phyloP scores from a whole-genome alignment of 371 early-diverging fungal species.

The Dichotomocladium elegans region DNA sequence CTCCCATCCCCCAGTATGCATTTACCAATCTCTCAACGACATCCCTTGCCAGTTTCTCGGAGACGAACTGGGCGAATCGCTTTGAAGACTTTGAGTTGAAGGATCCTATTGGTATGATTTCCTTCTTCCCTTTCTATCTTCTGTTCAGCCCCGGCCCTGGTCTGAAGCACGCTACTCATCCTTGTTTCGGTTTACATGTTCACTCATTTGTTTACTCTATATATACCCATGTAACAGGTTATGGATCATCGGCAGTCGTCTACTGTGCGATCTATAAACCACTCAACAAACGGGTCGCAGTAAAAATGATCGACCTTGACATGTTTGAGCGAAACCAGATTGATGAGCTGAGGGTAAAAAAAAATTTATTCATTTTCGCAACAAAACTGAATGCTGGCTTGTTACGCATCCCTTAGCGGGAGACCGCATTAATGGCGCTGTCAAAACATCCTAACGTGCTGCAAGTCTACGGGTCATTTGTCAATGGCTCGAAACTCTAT shows the following conservation, averaged over 20 bases:
- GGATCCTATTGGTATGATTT: slow-evolving; percentile 18
- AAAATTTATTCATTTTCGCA: not conserved
- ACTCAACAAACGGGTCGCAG: slow-evolving; percentile 65
- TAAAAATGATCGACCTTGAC: slow-evolving; percentile 90
- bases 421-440: slow-evolving; percentile 85
- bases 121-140: no score
- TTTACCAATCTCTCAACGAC: slow-evolving; percentile 4
- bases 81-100: slow-evolving; percentile 43
- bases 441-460: slow-evolving; percentile 84
- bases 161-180: no score
- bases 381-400: not conserved
- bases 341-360: slow-evolving; percentile 17
- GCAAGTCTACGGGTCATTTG: slow-evolving; percentile 81
- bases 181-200: no score
- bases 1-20: not conserved
- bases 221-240: no score
- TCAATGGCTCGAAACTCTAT: slow-evolving; percentile 72
- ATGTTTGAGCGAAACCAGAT: slow-evolving; percentile 88
- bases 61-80: slow-evolving; percentile 12
- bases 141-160: no score
- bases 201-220: no score
- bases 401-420: slow-evolving; percentile 46
- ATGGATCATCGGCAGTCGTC: slow-evolving; percentile 88
- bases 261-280: slow-evolving; percentile 80
- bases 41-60: slow-evolving; percentile 4